Percentiles rank a stretch among this genome's conserved stretches.
phyloP scores from a whole-genome alignment of 345 rosid species.

The Rhodomyrtus tomentosa region DNA sequence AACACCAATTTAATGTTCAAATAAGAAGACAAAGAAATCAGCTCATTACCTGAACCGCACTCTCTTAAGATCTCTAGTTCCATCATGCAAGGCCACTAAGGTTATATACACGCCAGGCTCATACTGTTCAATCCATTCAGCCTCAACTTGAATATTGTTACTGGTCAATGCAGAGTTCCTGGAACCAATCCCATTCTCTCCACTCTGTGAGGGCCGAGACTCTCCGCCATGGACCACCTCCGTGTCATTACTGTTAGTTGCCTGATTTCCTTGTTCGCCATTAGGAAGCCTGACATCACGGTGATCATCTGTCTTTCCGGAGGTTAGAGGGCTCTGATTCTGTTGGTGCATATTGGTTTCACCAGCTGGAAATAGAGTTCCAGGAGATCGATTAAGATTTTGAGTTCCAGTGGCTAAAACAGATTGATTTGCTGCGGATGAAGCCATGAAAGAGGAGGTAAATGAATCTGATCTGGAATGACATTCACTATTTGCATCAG shows the following conservation, averaged over 20 bases:
- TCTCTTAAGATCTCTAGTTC: slow-evolving; percentile 96
- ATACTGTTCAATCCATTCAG: slow-evolving; percentile 93
- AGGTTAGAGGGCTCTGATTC: not conserved
- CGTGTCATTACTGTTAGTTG: slow-evolving; percentile 22
- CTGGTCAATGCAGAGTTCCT: slow-evolving; percentile 31
- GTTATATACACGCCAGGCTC: slow-evolving; percentile 95
- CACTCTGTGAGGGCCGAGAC: slow-evolving; percentile 30
- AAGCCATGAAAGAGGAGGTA: slow-evolving; percentile 34
- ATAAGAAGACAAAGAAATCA: not conserved
- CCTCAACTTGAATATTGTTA: slow-evolving; percentile 50
- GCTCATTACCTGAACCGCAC: slow-evolving; percentile 86
- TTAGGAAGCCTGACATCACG: slow-evolving; percentile 29
- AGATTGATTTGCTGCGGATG: slow-evolving; percentile 28
- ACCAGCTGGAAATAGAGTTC: not conserved
- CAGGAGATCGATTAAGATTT: slow-evolving; percentile 14
- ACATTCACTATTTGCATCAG: slow-evolving; percentile 46
- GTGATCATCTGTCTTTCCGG: slow-evolving; percentile 26
- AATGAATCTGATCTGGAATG: slow-evolving; percentile 56
- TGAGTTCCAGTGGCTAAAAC: slow-evolving; percentile 28
- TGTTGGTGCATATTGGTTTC: slow-evolving; percentile 1
- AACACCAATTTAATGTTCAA: not conserved
- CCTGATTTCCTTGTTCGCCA: slow-evolving; percentile 29
- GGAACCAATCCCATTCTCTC: slow-evolving; percentile 37
- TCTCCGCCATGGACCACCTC: slow-evolving; percentile 45
- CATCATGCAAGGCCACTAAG: slow-evolving; percentile 70